phyloP scores from a whole-genome alignment of 129 eudicot species.

The Flaveria sonorensis region DNA sequence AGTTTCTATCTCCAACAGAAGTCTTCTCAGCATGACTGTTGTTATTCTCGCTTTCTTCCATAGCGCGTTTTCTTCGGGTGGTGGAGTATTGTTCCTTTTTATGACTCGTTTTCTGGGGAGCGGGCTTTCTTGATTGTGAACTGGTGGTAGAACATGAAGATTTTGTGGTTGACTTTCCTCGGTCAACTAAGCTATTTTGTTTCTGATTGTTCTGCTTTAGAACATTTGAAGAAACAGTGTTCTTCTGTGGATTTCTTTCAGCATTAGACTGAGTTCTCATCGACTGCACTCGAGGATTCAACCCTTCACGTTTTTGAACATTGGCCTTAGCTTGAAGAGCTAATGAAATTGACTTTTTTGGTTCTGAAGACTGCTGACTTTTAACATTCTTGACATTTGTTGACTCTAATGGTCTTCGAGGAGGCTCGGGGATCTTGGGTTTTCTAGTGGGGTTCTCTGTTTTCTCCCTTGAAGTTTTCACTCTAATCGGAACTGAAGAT shows the following conservation, averaged over 20 bases:
- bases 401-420: conserved; percentile 50
- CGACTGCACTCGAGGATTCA: conserved; percentile 41
- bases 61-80: conserved; percentile 60
- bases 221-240: conserved; percentile 51
- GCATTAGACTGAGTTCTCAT: conserved; percentile 49
- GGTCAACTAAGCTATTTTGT: conserved; percentile 60
- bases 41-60: conserved; percentile 51
- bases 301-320: conserved; percentile 84
- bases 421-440: conserved; percentile 51
- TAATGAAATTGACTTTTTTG: conserved; percentile 73
- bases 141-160: conserved; percentile 34
- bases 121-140: conserved; percentile 46
- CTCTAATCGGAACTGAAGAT: conserved; percentile 58
- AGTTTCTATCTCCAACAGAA: conserved; percentile 47
- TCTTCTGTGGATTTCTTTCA: conserved; percentile 49
- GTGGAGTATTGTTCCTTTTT: conserved; percentile 52
- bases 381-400: conserved; percentile 53
- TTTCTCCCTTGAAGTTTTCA: conserved; percentile 63
- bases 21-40: conserved; percentile 41
- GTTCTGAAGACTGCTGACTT: conserved; percentile 44
- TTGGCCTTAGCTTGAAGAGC: conserved; percentile 94
- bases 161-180: conserved; percentile 59
- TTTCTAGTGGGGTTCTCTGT: conserved; percentile 48
- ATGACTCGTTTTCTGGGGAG: conserved; percentile 46
- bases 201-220: conserved; percentile 88